Evolutionary conservation across 345 rosid genomes (phyloP), one percentile per base, ranked within the genome.

Genomic region (Brassica cretica): DNA sequence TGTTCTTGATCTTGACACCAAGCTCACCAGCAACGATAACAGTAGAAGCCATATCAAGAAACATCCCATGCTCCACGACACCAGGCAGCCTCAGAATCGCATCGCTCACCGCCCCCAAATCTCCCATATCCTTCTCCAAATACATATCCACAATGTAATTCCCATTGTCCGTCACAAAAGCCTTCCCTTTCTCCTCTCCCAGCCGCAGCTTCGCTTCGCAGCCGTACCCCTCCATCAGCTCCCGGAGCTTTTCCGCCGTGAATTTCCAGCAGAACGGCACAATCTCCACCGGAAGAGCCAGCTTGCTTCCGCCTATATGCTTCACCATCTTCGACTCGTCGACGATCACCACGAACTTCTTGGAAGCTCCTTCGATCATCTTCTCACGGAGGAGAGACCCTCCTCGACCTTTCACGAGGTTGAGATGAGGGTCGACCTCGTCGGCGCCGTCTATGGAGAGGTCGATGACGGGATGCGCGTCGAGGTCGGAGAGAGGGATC

Each of bases 381-480:
- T 95, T 95, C 86, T 95, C 99, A 27, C 99, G 75, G 0, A 95
- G 83, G 46, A 95, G 76, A 1, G 99, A 93, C 76, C 98, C 99
- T 16, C 99, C 99, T 15, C 98, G 83, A 3, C 98, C 99, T 68
- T 95, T 95, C 5, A 91, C 99, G 46, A 95, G 82, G 70, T 95
- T 91, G 71, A 95, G 89, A 41, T 37, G 55, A 2, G 90, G 86
- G 81, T 93, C 99, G 14, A 95, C 97, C 86, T 95, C 99, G 33
- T 95, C 99, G 4, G 99, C 99, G 7, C 99, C 99, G 81, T 95
- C 99, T 59, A 95, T 95, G 4, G 97, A 94, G 72, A 95, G 83
- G 73, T 95, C 97, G 58, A 95, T 71, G 68, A 64, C 72, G 5
- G 96, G 94, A 44, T 89, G 89, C 5, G 86, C 75, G 60, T 93